phyloP scores from a whole-genome alignment of 2,329 filamentous ascomycete species.

The Raffaelea arxii region DNA sequence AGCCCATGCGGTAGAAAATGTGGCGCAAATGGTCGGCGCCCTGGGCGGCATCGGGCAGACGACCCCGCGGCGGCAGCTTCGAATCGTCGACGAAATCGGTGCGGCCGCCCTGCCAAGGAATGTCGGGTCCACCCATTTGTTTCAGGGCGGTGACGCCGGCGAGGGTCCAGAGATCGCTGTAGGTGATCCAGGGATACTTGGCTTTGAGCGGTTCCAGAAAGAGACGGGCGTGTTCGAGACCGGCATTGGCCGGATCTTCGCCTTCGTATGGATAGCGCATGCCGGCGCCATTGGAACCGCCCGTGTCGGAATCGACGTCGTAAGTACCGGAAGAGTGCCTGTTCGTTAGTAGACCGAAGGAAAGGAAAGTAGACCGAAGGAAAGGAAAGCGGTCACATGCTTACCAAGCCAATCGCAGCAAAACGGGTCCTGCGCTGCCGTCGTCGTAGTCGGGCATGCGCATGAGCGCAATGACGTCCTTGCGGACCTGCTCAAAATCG shows the following conservation, averaged over 20 bases:
- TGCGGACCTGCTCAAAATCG: neutral
- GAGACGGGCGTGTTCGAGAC: conserved; percentile 51
- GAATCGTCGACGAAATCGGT: conserved; percentile 54
- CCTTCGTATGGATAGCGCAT: conserved; percentile 58
- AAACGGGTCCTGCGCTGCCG: conserved; percentile 52
- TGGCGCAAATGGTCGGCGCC: conserved; percentile 70
- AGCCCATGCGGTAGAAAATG: conserved; percentile 94
- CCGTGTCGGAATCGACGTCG: conserved; percentile 47
- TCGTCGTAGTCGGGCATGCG: conserved; percentile 56
- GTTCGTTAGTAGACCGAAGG: neutral
- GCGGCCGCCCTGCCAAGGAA: conserved; percentile 47
- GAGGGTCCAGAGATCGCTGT: conserved; percentile 56
- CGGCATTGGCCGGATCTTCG: conserved; percentile 55
- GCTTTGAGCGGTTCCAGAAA: conserved; percentile 55
- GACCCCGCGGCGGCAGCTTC: conserved; percentile 46
- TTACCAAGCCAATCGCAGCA: conserved; percentile 54
- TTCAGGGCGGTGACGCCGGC: conserved; percentile 48
- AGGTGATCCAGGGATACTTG: conserved; percentile 53
- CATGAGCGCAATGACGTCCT: conserved; percentile 35
- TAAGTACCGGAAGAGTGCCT: conserved; percentile 58
- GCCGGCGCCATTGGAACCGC: conserved; percentile 54
- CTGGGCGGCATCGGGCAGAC: conserved; percentile 68
- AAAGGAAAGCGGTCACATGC: conserved; percentile 6
- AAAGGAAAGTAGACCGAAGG: too few species aligned
- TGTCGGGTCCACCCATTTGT: conserved; percentile 49